Evolutionary conservation across 768 basidiomycete species (phyloP), one percentile per base, ranked within the genome.

Genomic region (Ramaria sp.): DNA sequence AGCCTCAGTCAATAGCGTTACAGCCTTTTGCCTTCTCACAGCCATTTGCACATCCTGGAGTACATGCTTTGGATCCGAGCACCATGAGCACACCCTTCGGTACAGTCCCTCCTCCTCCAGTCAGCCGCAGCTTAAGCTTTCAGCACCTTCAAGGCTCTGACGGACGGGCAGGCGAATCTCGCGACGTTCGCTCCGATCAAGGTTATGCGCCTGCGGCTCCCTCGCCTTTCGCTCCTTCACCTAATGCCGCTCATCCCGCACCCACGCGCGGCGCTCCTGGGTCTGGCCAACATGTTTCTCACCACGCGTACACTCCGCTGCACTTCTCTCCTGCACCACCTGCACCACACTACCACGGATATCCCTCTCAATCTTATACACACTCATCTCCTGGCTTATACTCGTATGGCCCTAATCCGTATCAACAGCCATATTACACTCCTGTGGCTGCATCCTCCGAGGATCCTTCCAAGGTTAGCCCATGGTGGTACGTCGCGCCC

Each of bases 151-250:
- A 25, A 12, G 22, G 32, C 20, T 36, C 43, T 22, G 48, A 56
- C 10, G 25, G 22, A 15, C 32, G 8, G 13, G 8, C 32, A 9
- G 32, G 3, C 2, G 49, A 27, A 22, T 36, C 49, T 41, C 50
- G 0, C 72, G 38, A 51, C 37, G n/a, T 69, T 47, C 66, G 68
- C 0, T 58, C 65, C 5, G 63, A 70, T 1, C 66, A 71, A 39
- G 48, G 69, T 34, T 74, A 71, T 62, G 70, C 64, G 34, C 59
- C 70, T 9, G 77, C 68, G 1, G 6, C 47, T 24, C 75, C 71
- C 56, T 48, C 65, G 16, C 61, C 68, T 3, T 48, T 41, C 16
- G 50, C n/a, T 18, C 51, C 30, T 10, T 34, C 38, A 50, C 10
- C 9, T 18, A 16, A 0, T 30, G 16, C 52, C 12, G 1, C 44